These are phyloP conservation scores for Magnaporthiopsis poae DNA, from an alignment of 2,329 filamentous ascomycete genomes.

Conservation along the genomic window DNA sequence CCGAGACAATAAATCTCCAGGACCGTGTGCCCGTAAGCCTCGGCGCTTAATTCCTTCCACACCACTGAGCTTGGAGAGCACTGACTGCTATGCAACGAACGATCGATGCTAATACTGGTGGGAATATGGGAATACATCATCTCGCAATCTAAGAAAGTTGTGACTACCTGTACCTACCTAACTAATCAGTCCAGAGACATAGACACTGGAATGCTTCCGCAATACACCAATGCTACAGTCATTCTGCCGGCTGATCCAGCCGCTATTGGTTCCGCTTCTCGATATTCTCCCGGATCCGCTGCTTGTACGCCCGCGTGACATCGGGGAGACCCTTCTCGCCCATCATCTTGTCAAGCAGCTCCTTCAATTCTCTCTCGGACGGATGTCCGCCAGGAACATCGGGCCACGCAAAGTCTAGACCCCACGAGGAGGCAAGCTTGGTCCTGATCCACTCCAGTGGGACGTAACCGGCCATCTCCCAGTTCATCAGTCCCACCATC, in stretches of 20 bases:
- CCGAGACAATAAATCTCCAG: too few relatives aligned
- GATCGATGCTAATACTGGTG: too few relatives aligned
- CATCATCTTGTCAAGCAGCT: neutral
- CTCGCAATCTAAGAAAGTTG: neutral
- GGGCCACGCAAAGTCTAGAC: neutral
- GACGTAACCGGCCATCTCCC: constrained; percentile 11
- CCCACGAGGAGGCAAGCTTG: constrained; percentile 9
- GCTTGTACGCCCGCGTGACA: neutral
- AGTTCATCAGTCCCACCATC: constrained; percentile 10
- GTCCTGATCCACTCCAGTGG: constrained; percentile 10
- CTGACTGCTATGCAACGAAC: too few relatives aligned
- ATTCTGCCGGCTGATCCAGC: neutral
- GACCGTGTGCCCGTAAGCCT: too few relatives aligned
- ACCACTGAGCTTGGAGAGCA: too few relatives aligned
- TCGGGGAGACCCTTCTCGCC: neutral
- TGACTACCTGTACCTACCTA: neutral
- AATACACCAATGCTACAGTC: neutral
- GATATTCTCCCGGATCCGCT: neutral
- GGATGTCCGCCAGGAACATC: neutral
- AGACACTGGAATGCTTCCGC: neutral
- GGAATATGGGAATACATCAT: too few relatives aligned
- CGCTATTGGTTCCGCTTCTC: neutral
- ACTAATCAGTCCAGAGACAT: too few relatives aligned
- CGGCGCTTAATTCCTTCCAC: too few relatives aligned
- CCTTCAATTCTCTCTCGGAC: neutral